These are phyloP conservation scores for Begonia fuchsioides DNA, from an alignment of 306 rosid genomes.

Conservation along the genomic window DNA sequence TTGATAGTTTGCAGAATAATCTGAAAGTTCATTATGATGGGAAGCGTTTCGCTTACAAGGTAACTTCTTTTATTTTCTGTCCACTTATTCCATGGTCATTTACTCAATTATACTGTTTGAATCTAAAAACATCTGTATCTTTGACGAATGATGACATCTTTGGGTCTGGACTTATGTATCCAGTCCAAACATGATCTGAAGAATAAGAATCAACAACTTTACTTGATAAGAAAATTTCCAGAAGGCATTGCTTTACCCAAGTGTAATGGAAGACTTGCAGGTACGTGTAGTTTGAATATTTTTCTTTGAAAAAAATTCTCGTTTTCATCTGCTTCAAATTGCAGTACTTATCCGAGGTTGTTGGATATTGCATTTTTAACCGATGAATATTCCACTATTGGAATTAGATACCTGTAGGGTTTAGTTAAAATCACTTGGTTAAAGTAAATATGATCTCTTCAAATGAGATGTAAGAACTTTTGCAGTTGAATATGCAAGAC, in stretches of 20 bases:
- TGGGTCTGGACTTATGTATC: conserved; percentile 16
- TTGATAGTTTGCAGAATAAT: conserved; percentile 75
- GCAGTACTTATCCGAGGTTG: background rate
- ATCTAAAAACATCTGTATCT: background rate
- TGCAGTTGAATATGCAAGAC: too few species aligned
- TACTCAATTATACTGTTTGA: conserved; percentile 5
- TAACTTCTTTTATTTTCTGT: conserved; percentile 10
- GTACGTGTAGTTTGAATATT: conserved; percentile 15
- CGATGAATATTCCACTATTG: too few species aligned
- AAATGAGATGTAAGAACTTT: too few species aligned
- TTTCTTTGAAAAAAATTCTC: background rate
- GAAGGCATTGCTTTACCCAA: conserved; percentile 82
- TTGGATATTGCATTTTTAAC: too few species aligned
- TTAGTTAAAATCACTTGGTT: too few species aligned
- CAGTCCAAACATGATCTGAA: conserved; percentile 75
- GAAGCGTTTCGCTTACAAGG: conserved; percentile 82
- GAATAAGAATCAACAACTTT: conserved; percentile 60
- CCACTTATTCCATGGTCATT: background rate
- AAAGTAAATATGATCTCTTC: too few species aligned
- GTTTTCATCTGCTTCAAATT: conserved; percentile 1
- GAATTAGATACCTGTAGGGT: too few species aligned
- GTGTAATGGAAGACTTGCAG: conserved; percentile 87
- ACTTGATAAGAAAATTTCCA: conserved; percentile 56
- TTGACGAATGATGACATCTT: conserved; percentile 18
- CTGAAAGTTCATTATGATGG: conserved; percentile 81